These are phyloP conservation scores for Trichoderma cornu-damae DNA, from an alignment of 2,329 filamentous ascomycete genomes.

Conservation along the genomic window DNA sequence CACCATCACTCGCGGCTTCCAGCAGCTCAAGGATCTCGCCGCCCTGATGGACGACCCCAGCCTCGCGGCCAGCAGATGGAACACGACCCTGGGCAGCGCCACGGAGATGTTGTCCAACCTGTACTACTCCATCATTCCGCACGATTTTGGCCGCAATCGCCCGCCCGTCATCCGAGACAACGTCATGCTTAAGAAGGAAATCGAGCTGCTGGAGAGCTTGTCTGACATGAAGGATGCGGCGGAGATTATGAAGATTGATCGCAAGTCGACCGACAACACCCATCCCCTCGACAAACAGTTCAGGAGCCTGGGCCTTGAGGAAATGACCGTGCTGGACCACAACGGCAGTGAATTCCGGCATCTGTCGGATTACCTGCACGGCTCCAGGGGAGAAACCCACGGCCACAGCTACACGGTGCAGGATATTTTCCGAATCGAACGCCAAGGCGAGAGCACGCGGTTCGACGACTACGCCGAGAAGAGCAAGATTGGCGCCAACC, in stretches of 20 bases:
- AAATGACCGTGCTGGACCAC: conserved; percentile 66
- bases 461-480: conserved; percentile 56
- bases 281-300: conserved; percentile 70
- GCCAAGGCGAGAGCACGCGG: conserved; percentile 64
- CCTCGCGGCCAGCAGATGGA: conserved; percentile 43
- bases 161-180: conserved; percentile 62
- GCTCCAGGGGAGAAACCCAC: conserved; percentile 65
- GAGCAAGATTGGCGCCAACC: conserved; percentile 54
- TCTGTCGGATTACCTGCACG: conserved; percentile 61
- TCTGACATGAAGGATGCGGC: conserved; percentile 80
- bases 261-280: conserved; percentile 45
- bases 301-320: conserved; percentile 62
- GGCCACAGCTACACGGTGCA: conserved; percentile 54
- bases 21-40: conserved; percentile 69
- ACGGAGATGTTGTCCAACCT: conserved; percentile 65
- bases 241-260: conserved; percentile 66
- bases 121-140: conserved; percentile 79
- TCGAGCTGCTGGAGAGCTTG: conserved; percentile 73
- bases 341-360: conserved; percentile 58
- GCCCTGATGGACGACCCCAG: conserved; percentile 54
- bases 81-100: conserved; percentile 35
- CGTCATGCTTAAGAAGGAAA: conserved; percentile 62
- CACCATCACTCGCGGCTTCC: conserved; percentile 70
- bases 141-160: conserved; percentile 68
- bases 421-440: conserved; percentile 78